Evolutionary conservation across 352 stramenopile species (phyloP).

Genomic region (Globisporangium heterothallicum): DNA sequence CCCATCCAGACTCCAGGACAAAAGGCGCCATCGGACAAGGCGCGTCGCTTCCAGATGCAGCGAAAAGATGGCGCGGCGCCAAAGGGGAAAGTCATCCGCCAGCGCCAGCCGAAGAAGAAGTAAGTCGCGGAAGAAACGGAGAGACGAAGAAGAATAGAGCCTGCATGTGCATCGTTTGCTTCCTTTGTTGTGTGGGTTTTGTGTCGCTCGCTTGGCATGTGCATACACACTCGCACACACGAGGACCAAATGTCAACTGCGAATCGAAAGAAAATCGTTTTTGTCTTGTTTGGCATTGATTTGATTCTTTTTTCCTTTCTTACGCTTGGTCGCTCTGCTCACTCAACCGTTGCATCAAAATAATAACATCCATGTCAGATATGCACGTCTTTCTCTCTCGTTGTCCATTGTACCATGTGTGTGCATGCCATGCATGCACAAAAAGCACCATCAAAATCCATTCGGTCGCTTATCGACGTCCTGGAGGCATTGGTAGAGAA

Average conservation of each 20-base stretch:
- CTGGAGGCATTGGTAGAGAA: conserved; percentile 60
- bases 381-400: background rate
- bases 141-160: conserved; percentile 8
- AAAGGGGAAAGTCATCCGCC: conserved; percentile 57
- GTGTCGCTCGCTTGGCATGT: too few relatives aligned
- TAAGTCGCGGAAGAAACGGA: conserved; percentile 2
- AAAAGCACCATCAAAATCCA: conserved; percentile 14
- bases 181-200: too few relatives aligned
- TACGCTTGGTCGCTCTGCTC: background rate
- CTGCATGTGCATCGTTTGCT: background rate
- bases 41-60: conserved; percentile 40
- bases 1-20: conserved; percentile 61
- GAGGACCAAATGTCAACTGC: too few relatives aligned
- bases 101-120: conserved; percentile 43
- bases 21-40: conserved; percentile 64
- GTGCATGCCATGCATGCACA: conserved; percentile 15
- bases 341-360: background rate
- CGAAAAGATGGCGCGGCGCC: conserved; percentile 20
- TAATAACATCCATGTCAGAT: conserved; percentile 1
- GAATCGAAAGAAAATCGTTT: too few relatives aligned
- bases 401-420: conserved; percentile 7
- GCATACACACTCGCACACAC: too few relatives aligned
- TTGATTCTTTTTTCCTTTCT: conserved; percentile 2
- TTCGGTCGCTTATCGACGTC: conserved; percentile 42
- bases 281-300: background rate